These are phyloP conservation scores for Trifolium subterraneum DNA, from an alignment of 306 rosid genomes.

Conservation along the genomic window DNA sequence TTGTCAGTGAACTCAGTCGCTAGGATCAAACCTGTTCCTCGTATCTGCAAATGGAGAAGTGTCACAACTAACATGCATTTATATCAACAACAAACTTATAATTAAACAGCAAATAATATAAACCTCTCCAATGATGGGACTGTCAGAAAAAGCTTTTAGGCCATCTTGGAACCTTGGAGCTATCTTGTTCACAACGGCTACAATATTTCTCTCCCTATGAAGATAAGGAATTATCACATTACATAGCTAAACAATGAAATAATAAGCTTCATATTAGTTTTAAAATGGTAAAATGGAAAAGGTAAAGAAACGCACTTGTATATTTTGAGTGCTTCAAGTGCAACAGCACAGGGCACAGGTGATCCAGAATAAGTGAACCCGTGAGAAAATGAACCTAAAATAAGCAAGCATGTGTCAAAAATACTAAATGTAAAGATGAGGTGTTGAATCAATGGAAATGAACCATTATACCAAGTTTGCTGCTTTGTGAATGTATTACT, in stretches of 20 bases:
- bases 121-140: conserved; percentile 97
- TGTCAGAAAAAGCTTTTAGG: conserved; percentile 69
- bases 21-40: conserved; percentile 81
- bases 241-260: conserved; percentile 13
- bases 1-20: conserved; percentile 72
- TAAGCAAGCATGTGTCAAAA: conserved; percentile 23
- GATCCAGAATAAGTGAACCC: conserved; percentile 98
- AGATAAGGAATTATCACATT: conserved; percentile 37
- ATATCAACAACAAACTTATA: conserved; percentile 28
- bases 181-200: conserved; percentile 56
- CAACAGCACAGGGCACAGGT: conserved; percentile 86
- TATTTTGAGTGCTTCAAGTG: conserved; percentile 88
- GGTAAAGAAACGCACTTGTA: conserved; percentile 75
- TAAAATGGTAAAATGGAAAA: background rate
- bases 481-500: conserved; percentile 86
- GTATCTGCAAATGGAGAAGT: conserved; percentile 62
- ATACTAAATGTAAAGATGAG: conserved; percentile 24
- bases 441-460: conserved; percentile 17
- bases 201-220: conserved; percentile 80
- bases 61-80: conserved; percentile 9
- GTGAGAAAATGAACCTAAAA: conserved; percentile 70
- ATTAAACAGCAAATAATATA: conserved; percentile 19
- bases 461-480: conserved; percentile 70
- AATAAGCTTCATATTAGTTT: conserved; percentile 24
- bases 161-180: conserved; percentile 88